Evolutionary conservation across 805 yeast genomes (phyloP).

Genomic region (Spathaspora gorwiae): DNA sequence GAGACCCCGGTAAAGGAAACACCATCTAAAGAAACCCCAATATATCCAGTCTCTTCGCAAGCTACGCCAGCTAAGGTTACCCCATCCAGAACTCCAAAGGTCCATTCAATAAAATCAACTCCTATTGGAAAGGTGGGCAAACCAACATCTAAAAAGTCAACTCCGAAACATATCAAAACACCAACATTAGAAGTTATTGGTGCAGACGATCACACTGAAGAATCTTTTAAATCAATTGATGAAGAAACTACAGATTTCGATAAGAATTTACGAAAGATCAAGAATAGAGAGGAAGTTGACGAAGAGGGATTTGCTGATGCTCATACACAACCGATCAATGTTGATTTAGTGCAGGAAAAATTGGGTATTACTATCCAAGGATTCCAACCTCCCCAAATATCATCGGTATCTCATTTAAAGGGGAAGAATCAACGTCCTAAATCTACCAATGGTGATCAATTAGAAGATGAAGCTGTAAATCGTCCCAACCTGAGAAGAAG

Average conservation of each 20-base stretch:
- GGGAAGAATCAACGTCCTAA: background rate
- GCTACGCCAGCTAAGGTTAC: background rate
- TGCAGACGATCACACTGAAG: background rate
- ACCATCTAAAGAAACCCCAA: background rate
- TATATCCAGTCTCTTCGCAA: background rate
- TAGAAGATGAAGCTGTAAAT: too few relatives aligned
- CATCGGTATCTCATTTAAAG: background rate
- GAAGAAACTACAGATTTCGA: constrained; percentile 25
- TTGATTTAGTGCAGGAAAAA: constrained; percentile 29
- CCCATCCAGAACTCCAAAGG: background rate
- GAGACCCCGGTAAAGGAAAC: background rate
- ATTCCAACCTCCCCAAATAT: constrained; percentile 7
- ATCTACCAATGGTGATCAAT: too few relatives aligned
- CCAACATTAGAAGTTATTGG: background rate
- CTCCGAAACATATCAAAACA: background rate
- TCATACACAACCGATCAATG: background rate
- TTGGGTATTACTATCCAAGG: constrained; percentile 24
- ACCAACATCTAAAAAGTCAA: constrained; percentile 1
- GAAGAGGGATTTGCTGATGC: background rate
- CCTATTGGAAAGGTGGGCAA: background rate
- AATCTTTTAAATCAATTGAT: constrained; percentile 10
- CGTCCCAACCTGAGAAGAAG: too few relatives aligned
- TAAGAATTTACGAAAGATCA: constrained; percentile 13
- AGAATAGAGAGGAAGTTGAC: constrained; percentile 5
- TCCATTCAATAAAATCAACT: background rate